phyloP scores from a whole-genome alignment of 208 protist genomes.

The Plasmodiophora brassicae region DNA sequence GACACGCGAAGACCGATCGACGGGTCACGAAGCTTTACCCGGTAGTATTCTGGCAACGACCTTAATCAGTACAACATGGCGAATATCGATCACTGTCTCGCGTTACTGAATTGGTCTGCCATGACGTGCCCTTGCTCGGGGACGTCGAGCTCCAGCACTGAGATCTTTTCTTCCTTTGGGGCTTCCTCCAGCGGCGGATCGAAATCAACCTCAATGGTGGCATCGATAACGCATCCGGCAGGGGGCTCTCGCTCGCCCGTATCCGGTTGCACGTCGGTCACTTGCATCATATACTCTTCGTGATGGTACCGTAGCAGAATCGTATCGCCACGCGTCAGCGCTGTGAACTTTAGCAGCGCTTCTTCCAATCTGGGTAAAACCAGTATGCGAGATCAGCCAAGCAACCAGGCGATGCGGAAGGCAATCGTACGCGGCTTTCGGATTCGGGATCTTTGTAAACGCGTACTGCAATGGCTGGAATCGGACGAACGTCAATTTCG shows the following conservation, averaged over 20 bases:
- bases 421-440: not conserved
- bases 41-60: not conserved
- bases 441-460: slow-evolving; percentile 12
- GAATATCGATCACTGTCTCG: not conserved
- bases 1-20: not conserved
- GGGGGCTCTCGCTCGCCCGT: not conserved
- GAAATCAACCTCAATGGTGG: not conserved
- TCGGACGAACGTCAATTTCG: not conserved
- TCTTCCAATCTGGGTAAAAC: not conserved
- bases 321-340: slow-evolving; percentile 15
- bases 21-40: not conserved
- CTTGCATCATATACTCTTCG: slow-evolving; percentile 2
- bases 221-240: slow-evolving; percentile 25
- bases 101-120: not conserved
- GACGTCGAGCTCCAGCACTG: not conserved
- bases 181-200: not conserved
- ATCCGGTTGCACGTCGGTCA: not conserved
- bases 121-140: not conserved
- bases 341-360: not conserved
- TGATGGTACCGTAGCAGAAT: not conserved
- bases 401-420: not conserved
- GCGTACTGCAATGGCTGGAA: not conserved
- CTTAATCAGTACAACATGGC: not conserved
- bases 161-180: not conserved
- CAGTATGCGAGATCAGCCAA: not conserved